These are phyloP conservation scores for Cylindrotheca fusiformis DNA, from an alignment of 108 stramenopile genomes.

Conservation along the genomic window DNA sequence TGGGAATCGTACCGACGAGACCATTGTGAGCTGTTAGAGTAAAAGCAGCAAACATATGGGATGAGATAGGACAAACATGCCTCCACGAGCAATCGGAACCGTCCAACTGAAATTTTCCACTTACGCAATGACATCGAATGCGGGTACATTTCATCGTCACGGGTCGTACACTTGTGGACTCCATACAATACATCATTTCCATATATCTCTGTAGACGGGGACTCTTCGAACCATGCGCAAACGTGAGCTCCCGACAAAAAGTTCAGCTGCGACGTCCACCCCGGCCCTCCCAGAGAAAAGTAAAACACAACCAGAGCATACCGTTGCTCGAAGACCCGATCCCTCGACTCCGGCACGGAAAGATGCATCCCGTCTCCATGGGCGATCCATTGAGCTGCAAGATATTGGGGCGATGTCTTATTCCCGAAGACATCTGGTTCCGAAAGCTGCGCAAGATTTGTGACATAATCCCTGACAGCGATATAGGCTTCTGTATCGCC, in stretches of 20 bases:
- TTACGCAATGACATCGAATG: conserved; percentile 23
- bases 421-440: conserved; percentile 9
- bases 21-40: conserved; percentile 11
- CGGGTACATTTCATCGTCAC: conserved; percentile 1
- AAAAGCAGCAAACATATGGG: too few species aligned
- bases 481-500: conserved; percentile 5
- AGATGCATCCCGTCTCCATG: conserved; percentile 24
- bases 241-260: conserved; percentile 47
- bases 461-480: conserved; percentile 5
- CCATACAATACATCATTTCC: background rate
- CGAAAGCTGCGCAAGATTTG: conserved; percentile 7
- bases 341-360: background rate
- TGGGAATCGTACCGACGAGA: conserved; percentile 3
- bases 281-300: conserved; percentile 38
- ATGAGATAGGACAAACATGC: too few species aligned
- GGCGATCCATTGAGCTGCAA: conserved; percentile 46
- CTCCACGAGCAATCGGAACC: too few species aligned
- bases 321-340: conserved; percentile 16
- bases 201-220: background rate
- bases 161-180: background rate
- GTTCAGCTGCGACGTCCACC: conserved; percentile 37
- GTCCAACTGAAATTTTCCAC: conserved; percentile 4
- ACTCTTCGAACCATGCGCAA: conserved; percentile 44
- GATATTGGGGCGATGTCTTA: conserved; percentile 32
- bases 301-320: conserved; percentile 48